Evolutionary conservation across 305 asterid genomes (phyloP).

Genomic region (Nicotiana rustica): DNA sequence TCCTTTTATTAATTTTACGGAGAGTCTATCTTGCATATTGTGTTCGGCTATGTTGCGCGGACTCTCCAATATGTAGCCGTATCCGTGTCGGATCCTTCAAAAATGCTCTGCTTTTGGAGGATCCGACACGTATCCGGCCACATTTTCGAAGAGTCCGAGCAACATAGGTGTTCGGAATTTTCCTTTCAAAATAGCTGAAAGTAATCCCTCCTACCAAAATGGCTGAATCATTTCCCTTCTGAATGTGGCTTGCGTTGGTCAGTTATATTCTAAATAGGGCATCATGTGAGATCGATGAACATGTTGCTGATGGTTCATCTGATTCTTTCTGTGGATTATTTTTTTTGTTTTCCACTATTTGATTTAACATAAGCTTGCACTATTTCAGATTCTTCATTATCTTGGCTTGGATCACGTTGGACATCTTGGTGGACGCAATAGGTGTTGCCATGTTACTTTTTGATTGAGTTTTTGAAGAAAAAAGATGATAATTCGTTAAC

Average conservation of each 20-base stretch:
- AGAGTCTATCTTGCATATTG: not conserved
- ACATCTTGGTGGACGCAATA: slow-evolving; percentile 87
- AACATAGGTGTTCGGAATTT: not conserved
- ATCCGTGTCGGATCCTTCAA: no score
- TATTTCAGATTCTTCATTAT: slow-evolving; percentile 87
- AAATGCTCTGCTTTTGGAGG: no score
- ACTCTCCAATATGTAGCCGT: no score
- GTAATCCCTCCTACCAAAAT: not conserved
- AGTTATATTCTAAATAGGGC: not conserved
- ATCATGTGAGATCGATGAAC: slow-evolving; percentile 11
- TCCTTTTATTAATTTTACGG: not conserved
- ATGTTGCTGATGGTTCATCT: slow-evolving; percentile 34
- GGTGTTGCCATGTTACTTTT: slow-evolving; percentile 49
- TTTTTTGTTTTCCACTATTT: slow-evolving; percentile 32
- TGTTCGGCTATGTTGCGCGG: no score
- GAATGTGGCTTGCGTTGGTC: not conserved
- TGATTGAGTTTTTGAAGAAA: not conserved
- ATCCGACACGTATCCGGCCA: no score
- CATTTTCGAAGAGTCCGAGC: no score
- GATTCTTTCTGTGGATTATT: slow-evolving; percentile 17
- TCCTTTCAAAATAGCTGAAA: slow-evolving; percentile 1
- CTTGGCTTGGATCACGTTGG: slow-evolving; percentile 98
- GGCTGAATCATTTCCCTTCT: not conserved
- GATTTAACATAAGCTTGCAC: slow-evolving; percentile 40
- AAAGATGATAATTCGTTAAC: slow-evolving; percentile 2